phyloP scores from a whole-genome alignment of 257 asterid species.

The Solanum medicagineum region DNA sequence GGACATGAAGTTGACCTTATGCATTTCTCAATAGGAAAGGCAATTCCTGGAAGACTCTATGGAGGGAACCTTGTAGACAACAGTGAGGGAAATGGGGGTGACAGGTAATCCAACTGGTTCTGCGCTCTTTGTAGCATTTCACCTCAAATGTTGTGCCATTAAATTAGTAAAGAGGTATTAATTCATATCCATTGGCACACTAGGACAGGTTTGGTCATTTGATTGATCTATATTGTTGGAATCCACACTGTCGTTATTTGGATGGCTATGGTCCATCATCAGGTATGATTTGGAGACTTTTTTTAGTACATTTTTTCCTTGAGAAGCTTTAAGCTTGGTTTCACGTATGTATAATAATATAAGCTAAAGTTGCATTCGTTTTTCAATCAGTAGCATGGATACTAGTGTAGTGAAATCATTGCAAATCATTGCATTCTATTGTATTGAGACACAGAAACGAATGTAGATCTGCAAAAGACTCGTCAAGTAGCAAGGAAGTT shows the following conservation, averaged over 20 bases:
- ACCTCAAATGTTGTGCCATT: neutral
- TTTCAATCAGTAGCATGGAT: neutral
- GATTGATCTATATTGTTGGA: slow-evolving; percentile 52
- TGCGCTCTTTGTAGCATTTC: neutral
- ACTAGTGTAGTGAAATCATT: neutral
- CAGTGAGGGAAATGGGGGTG: slow-evolving; percentile 44
- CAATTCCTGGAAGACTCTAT: slow-evolving; percentile 62
- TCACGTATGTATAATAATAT: neutral
- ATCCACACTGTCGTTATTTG: slow-evolving; percentile 45
- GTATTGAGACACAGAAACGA: neutral
- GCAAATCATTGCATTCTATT: neutral
- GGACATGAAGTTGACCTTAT: slow-evolving; percentile 61
- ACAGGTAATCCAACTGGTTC: slow-evolving; percentile 28
- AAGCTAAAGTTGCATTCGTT: neutral
- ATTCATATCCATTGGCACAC: slow-evolving; percentile 1
- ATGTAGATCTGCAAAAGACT: neutral
- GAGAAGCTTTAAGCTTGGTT: neutral
- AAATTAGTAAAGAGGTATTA: neutral
- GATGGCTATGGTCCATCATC: slow-evolving; percentile 45
- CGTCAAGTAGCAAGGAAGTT: neutral
- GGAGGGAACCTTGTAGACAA: slow-evolving; percentile 44
- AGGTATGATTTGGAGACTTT: slow-evolving; percentile 14
- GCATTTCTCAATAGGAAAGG: slow-evolving; percentile 56
- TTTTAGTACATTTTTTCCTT: neutral
- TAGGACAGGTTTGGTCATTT: slow-evolving; percentile 47